Conservation (phyloP, 1,284 basidiomycete species). For the Anthracocystis walkeri region DNA sequence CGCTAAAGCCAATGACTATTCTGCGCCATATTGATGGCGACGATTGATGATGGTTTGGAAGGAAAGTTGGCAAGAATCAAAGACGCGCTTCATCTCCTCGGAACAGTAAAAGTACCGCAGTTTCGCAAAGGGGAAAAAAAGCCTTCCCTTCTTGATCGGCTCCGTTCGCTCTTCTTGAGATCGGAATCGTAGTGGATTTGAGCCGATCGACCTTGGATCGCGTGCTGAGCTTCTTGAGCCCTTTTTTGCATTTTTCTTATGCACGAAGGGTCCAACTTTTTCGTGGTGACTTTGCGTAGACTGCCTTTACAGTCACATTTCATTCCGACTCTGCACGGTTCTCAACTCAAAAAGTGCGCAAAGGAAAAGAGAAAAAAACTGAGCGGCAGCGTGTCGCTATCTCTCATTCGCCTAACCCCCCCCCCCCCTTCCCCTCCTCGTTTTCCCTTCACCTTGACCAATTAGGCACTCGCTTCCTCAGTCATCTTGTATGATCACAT, state of each 20-base stretch:
- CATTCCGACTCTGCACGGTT: constrained; percentile 15
- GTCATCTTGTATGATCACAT: too few species aligned
- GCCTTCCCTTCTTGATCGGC: neutral
- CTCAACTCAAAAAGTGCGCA: constrained; percentile 1
- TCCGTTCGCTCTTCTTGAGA: neutral
- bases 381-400: constrained; percentile 18
- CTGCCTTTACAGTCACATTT: neutral
- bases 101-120: neutral
- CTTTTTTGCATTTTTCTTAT: neutral
- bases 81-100: neutral
- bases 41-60: constrained; percentile 12
- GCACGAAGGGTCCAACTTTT: constrained; percentile 34
- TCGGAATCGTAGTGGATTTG: neutral
- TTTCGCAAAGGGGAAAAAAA: neutral
- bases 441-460: too few species aligned
- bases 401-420: constrained; percentile 2
- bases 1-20: constrained; percentile 12
- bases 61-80: neutral
- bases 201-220: neutral
- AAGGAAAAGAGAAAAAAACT: constrained; percentile 5
- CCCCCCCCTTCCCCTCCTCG: neutral
- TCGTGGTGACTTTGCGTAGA: neutral
- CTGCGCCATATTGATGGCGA: constrained; percentile 22
- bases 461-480: too few species aligned
- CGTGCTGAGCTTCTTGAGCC: neutral